Evolutionary conservation across 2,329 filamentous ascomycete genomes (phyloP), one percentile per base, ranked within the genome.

Genomic region (Diaporthe sp.): DNA sequence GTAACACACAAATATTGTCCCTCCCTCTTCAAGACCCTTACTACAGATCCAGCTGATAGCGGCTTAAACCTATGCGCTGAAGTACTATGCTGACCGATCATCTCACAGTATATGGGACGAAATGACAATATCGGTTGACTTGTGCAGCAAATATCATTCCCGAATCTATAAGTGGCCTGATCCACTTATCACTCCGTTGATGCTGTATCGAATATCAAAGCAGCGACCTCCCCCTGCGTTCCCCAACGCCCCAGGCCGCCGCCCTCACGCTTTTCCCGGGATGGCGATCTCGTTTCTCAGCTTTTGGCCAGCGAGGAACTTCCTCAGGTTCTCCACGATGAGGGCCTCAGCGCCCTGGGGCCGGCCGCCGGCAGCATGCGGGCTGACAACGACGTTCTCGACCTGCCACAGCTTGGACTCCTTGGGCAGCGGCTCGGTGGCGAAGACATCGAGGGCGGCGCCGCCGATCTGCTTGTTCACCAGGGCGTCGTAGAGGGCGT

Each of bases 271-370:
- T 49, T 75, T 75, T 68, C 60, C 60, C 60, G 71, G 71, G 51
- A 73, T 73, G 4, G 71, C 71, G n/a, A 90, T 85, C 49, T 86
- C 80, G 79, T 93, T 93, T 85, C 86, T 90, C 80, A 93, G 79
- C 73, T 86, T 80, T 85, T 93, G 90, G 1, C 87, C 87, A 1
- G 91, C 91, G 77, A 91, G 78, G 79, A 92, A 91, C 77, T 87
- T 84, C 77, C 90, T 85, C 82, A 93, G 78, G 78, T 93, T 93
- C 75, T 90, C 87, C 55, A 89, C 88, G 77, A 93, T 91, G 80
- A 93, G 82, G 8, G 79, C 86, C 84, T 92, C 91, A 0, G 88
- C 85, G 5, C 88, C 90, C 82, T 92, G 90, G 6, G 92, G 92
- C 75, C 92, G 82, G 0, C 90, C 90, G 3, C 90, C 90, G 0